phyloP scores from a whole-genome alignment of 169 alveolate species.

The Plasmodium adleri region DNA sequence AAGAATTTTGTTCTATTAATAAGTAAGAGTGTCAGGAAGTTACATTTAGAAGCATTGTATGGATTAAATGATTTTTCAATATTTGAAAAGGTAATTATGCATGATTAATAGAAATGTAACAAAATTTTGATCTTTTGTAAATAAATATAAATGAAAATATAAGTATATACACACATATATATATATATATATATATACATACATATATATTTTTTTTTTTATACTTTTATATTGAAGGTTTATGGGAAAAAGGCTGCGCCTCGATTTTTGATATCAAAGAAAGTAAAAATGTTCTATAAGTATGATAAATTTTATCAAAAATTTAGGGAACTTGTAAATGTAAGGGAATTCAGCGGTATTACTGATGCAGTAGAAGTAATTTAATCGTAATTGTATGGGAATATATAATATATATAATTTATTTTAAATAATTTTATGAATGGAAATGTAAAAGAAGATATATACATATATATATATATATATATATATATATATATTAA shows the following conservation, averaged over 20 bases:
- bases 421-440: too few relatives aligned
- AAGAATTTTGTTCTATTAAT: constrained; percentile 55
- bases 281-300: constrained; percentile 60
- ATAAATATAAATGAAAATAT: neutral
- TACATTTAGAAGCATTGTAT: constrained; percentile 50
- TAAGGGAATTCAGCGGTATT: constrained; percentile 68
- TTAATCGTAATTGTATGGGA: neutral
- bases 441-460: too few relatives aligned
- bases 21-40: constrained; percentile 27
- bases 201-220: neutral
- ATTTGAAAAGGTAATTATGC: constrained; percentile 52
- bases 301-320: constrained; percentile 50
- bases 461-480: too few relatives aligned
- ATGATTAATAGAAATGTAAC: too few relatives aligned
- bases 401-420: too few relatives aligned
- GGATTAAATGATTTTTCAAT: constrained; percentile 72
- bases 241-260: constrained; percentile 74
- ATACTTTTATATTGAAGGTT: constrained; percentile 16
- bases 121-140: neutral
- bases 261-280: constrained; percentile 51
- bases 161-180: neutral
- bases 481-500: too few relatives aligned
- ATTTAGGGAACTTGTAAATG: constrained; percentile 66
- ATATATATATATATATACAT: neutral
- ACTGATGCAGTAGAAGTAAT: constrained; percentile 68